These are phyloP conservation scores for Zygosaccharomyces sapae DNA, from an alignment of 1,139 yeast genomes.

Conservation along the genomic window DNA sequence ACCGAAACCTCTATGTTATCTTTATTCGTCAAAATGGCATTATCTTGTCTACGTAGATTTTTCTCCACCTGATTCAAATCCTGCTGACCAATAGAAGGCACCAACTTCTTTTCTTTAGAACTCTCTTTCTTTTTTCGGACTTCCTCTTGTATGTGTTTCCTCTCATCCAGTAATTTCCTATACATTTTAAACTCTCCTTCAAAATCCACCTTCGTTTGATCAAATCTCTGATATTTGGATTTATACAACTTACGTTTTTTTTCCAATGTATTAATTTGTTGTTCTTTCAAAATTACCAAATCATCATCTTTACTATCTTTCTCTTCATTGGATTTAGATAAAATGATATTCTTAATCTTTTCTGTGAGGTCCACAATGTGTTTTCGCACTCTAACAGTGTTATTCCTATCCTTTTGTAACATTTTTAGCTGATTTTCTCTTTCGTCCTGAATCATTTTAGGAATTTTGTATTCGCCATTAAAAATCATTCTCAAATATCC, in stretches of 20 bases:
- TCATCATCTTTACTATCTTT: constrained; percentile 27
- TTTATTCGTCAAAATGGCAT: constrained; percentile 40
- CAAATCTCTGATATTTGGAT: constrained; percentile 25
- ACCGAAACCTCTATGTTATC: constrained; percentile 58
- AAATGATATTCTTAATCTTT: constrained; percentile 26
- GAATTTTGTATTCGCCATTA: constrained; percentile 36
- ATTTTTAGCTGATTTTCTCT: constrained; percentile 28
- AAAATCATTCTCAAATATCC: constrained; percentile 36
- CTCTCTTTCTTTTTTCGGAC: constrained; percentile 38
- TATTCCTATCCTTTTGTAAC: constrained; percentile 21
- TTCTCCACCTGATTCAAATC: constrained; percentile 40
- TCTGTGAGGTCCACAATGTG: constrained; percentile 30
- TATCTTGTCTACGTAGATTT: constrained; percentile 39
- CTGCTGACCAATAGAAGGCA: constrained; percentile 34
- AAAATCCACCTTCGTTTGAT: constrained; percentile 30
- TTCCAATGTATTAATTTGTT: constrained; percentile 28
- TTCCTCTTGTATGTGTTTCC: constrained; percentile 40
- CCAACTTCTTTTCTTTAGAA: constrained; percentile 26
- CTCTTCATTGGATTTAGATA: constrained; percentile 14
- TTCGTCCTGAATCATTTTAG: constrained; percentile 29
- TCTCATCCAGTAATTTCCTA: constrained; percentile 42
- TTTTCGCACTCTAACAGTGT: constrained; percentile 15
- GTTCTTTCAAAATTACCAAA: constrained; percentile 35
- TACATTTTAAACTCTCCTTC: constrained; percentile 41
- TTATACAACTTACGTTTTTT: constrained; percentile 27